Evolutionary conservation across 208 protist genomes (phyloP), one percentile per base, ranked within the genome.

Genomic region (Trypanosoma caninum): DNA sequence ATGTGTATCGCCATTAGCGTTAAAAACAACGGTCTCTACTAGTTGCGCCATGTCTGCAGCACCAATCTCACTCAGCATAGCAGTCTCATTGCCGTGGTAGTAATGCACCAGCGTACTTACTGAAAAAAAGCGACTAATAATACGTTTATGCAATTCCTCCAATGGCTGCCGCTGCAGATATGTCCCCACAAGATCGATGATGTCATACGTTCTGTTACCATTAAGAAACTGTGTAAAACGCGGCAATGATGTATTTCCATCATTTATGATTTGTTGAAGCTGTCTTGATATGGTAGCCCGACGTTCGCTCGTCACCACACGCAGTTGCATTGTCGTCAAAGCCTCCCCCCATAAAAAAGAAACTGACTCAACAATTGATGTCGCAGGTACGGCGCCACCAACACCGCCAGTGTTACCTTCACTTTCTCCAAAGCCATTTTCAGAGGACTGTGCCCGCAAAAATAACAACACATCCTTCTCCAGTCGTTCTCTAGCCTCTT

Each of bases 221-320:
- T 38, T 47, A 44, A 91, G 69, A 45, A 87, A 31, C 13, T 54
- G 45, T 1, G 69, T 52, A 34, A 89, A 74, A 14, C 75, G 72
- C 5, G 80, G 82, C 31, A 87, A 84, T 51, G 59, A 71, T 27
- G 48, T 50, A 18, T 34, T 47, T 9, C 80, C 75, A 70, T 61
- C 61, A 28, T 61, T 27, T 7, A 56, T 38, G 37, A 14, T 59
- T 38, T 65, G 56, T 20, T 75, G 54, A 2, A 65, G 38, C 34
- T 44, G 52, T 7, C 51, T 23, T 34, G 61, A 62, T 34, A 58
- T 54, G 10, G 27, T 40, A n/a, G 56, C 57, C n/a, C 82, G 80
- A 13, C 80, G 79, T 57, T 85, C 82, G 40, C 78, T 89, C n/a
- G 86, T 93, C 53, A 72, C 53, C 20, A 93, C 86, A 37, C 75